Evolutionary conservation across 768 basidiomycete genomes (phyloP).

Genomic region (Dendrothele bispora): DNA sequence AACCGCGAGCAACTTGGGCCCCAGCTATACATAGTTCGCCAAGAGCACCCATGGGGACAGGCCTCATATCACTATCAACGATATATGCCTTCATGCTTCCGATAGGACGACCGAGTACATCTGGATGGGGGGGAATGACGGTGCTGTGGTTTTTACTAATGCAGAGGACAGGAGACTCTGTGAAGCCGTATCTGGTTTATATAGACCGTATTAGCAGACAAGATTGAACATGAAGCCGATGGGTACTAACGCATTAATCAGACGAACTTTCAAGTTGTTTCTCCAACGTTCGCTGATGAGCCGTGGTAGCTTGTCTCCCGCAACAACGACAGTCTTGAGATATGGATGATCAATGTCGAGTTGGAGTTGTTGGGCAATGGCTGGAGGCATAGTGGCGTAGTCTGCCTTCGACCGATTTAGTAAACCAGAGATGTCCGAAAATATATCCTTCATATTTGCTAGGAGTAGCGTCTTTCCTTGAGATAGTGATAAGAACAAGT

Average conservation of each 20-base stretch:
- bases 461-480: conserved; percentile 22
- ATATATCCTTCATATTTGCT: conserved; percentile 1
- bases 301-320: background rate
- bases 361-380: background rate
- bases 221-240: too few relatives aligned
- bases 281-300: conserved; percentile 1
- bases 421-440: background rate
- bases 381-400: background rate
- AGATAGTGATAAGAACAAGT: conserved; percentile 17
- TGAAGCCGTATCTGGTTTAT: conserved; percentile 32
- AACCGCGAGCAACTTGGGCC: conserved; percentile 20
- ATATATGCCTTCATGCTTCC: background rate
- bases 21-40: conserved; percentile 14
- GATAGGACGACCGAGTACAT: conserved; percentile 2
- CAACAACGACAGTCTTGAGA: background rate
- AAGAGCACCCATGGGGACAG: background rate
- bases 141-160: conserved; percentile 14
- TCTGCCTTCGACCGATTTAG: background rate
- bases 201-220: too few relatives aligned
- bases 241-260: background rate
- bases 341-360: background rate
- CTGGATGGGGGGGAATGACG: conserved; percentile 9
- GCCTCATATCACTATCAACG: background rate
- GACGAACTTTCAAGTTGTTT: background rate
- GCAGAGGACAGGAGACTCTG: conserved; percentile 29